Evolutionary conservation across 179 eudicot species (phyloP), one percentile per base, ranked within the genome.

Genomic region (Silene coronaria): DNA sequence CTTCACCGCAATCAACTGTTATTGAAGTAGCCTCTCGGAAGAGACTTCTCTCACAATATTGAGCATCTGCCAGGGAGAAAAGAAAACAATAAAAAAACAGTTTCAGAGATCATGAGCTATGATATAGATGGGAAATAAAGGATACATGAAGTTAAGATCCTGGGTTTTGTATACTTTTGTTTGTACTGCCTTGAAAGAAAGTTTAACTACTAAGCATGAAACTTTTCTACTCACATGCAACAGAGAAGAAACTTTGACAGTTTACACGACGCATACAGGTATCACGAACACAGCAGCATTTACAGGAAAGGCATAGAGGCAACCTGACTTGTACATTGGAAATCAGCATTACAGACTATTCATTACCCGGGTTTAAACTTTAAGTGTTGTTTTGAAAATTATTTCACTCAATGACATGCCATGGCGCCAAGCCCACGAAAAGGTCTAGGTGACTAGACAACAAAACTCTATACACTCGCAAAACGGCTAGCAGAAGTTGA

Each of bases 11-110:
- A 51, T 51, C 61, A 51, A 14, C 61, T 19, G 27, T 48, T 24
- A 48, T 70, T 70, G 60, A 70, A 48, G 73, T 26, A 70, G 61
- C 61, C 34, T 26, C 34, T 46, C 22, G 16, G 32, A 51, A 46
- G 72, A 69, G 8, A 51, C 61, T 48, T 26, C 38, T 70, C 61
- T 51, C 61, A 3, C 73, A 23, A 48, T 21, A 38, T 26, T 17
- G 38, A 23, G 61, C 73, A 70, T 24, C 73, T 70, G 73, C 38
- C 61, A 70, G 26, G 13, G 12, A n/a, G 22, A 19, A 21, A 6
- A 59, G 4, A 8, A 19, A 70, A 48, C 22, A 14, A 13, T 32
- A 46, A 69, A 45, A 16, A 22, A 22, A 69, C 14, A 14, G 42
- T 53, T 38, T 69, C 17, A 69, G 32, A 32, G 21, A 63, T 26